Percentiles rank a stretch among this genome's conserved stretches.
These are phyloP conservation scores for Pulveroboletus sp. DNA, from an alignment of 768 basidiomycete species.

Conservation along the genomic window DNA sequence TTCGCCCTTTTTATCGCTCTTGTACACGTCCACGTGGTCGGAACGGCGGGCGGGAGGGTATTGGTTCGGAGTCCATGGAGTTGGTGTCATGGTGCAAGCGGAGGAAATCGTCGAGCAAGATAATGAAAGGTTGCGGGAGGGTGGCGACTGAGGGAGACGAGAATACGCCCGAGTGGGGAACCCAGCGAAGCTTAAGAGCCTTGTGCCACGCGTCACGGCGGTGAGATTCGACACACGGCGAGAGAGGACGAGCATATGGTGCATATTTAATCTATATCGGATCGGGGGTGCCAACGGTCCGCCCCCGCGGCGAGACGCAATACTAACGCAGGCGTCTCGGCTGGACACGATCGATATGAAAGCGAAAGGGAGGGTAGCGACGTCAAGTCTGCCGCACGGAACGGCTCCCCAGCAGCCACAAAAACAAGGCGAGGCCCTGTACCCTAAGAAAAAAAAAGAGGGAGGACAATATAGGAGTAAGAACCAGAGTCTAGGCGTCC, in stretches of 20 bases:
- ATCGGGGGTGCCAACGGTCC: slow-evolving; percentile 33
- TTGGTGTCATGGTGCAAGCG: slow-evolving; percentile 34
- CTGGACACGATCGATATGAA: slow-evolving; percentile 19
- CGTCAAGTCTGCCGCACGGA: neutral
- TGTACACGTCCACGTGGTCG: slow-evolving; percentile 65
- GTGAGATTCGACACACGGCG: slow-evolving; percentile 18
- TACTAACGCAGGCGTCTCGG: slow-evolving; percentile 12
- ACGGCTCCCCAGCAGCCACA: neutral
- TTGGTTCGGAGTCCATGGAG: slow-evolving; percentile 49
- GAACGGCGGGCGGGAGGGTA: slow-evolving; percentile 67
- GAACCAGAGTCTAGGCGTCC: slow-evolving; percentile 13
- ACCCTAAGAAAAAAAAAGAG: neutral
- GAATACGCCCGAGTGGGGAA: slow-evolving; percentile 10
- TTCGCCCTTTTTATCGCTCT: slow-evolving; percentile 56
- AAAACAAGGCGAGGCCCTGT: neutral
- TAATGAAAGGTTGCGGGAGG: neutral
- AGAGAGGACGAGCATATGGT: slow-evolving; percentile 9
- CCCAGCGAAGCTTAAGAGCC: slow-evolving; percentile 17
- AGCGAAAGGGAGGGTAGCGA: slow-evolving; percentile 3
- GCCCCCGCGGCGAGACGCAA: slow-evolving; percentile 1
- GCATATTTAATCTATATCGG: slow-evolving; percentile 25
- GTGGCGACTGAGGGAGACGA: slow-evolving; percentile 8
- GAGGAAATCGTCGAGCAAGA: slow-evolving; percentile 8
- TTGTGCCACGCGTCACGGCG: slow-evolving; percentile 13
- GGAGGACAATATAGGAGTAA: slow-evolving; percentile 1